Evolutionary conservation across 352 stramenopile species (phyloP), one percentile per base, ranked within the genome.

Genomic region (Pythium diclinum): DNA sequence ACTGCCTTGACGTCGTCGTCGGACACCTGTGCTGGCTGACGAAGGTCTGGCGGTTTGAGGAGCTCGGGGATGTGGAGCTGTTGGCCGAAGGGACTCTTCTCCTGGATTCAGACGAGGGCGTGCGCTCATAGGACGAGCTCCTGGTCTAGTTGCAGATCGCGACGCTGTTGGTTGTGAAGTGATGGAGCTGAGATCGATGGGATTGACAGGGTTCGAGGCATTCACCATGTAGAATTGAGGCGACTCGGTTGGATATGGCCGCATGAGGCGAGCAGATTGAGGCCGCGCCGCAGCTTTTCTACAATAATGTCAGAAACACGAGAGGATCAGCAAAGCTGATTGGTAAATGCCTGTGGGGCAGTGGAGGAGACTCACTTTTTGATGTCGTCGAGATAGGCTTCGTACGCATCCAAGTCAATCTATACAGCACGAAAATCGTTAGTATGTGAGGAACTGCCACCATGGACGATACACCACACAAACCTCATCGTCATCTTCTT

Each of bases 371-470:
- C 59, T 57, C 51, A 87, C 80, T 68, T 72, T 72, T 77, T 75
- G 32, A 87, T 75, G 10, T 79, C 75, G 14, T 72, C 60, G 13
- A 85, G 69, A 54, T 88, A 89, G 16, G 76, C 73, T 56, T 89
- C 81, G 30, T 88, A 88, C 48, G 71, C 72, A 36, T 89, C 81
- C 28, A 89, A 70, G 40, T 89, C 73, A 40, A 89, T 73, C 81
- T 89, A 48, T 19, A 36, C 28, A 16, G 14, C 16, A 10, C 19
- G n/a, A n/a, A 56, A 28, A 19, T 46, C 42, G n/a, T 30, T 21
- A 49, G 47, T 7, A 48, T 56, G 13, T 9, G 16, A 10, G 25
- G 55, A 11, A 32, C 13, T 25, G 17, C n/a, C 3, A 3, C 8
- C 36, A 28, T 2, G 17, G n/a, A n/a, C n/a, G n/a, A n/a, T n/a